phyloP scores from a whole-genome alignment of 768 basidiomycete species.

The Tylopilus subfusipes region DNA sequence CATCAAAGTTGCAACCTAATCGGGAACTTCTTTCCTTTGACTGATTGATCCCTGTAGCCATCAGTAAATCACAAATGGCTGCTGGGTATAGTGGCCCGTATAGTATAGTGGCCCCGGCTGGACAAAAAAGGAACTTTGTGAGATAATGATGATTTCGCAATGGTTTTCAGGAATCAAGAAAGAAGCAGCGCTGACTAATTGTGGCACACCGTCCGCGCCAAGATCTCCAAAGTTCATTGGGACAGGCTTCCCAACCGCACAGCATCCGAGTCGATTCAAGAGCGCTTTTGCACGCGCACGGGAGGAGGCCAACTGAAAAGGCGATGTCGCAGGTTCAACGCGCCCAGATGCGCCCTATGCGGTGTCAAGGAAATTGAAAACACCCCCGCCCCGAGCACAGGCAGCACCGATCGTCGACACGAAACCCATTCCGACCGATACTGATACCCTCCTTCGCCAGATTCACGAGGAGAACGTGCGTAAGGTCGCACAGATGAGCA shows the following conservation, averaged over 20 bases:
- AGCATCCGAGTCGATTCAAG: constrained; percentile 61
- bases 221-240: constrained; percentile 21
- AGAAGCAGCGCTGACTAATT: no score
- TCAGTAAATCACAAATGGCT: no score
- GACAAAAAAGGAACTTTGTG: no score
- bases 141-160: no score
- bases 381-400: not conserved
- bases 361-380: constrained; percentile 22
- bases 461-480: constrained; percentile 65
- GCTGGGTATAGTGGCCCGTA: no score
- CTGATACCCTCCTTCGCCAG: constrained; percentile 49
- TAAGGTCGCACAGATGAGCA: constrained; percentile 63
- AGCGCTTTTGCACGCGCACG: constrained; percentile 56
- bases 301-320: constrained; percentile 30
- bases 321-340: constrained; percentile 19
- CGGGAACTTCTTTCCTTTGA: no score
- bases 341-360: constrained; percentile 20
- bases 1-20: no score
- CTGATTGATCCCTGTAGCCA: no score
- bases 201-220: constrained; percentile 22
- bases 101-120: no score
- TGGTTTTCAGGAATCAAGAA: no score
- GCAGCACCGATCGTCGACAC: not conserved
- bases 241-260: constrained; percentile 59
- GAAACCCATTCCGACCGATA: constrained; percentile 21